These are phyloP conservation scores for Radiomyces spectabilis DNA, from an alignment of 192 early-diverging fungal species.

Conservation along the genomic window DNA sequence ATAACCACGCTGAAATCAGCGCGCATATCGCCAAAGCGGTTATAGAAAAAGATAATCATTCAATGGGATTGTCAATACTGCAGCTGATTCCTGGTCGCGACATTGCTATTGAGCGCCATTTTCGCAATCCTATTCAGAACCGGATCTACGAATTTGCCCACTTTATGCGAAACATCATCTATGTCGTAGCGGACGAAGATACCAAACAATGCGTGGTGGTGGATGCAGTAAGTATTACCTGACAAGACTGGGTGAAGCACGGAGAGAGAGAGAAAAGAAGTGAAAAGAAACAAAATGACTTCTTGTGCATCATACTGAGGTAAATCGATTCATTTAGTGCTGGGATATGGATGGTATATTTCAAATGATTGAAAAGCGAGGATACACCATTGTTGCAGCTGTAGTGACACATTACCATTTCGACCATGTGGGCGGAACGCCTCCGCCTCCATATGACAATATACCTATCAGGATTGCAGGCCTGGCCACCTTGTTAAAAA, in stretches of 20 bases:
- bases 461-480: slow-evolving; percentile 76
- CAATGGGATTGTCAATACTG: slow-evolving; percentile 53
- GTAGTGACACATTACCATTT: slow-evolving; percentile 82
- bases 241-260: no score
- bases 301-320: no score
- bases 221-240: slow-evolving; percentile 55
- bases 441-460: slow-evolving; percentile 78
- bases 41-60: slow-evolving; percentile 45
- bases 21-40: slow-evolving; percentile 43
- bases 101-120: slow-evolving; percentile 40
- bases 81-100: slow-evolving; percentile 70
- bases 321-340: no score
- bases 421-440: slow-evolving; percentile 71
- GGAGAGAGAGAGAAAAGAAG: no score
- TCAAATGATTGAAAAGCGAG: slow-evolving; percentile 45
- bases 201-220: slow-evolving; percentile 71
- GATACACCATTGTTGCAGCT: slow-evolving; percentile 62
- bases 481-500: slow-evolving; percentile 63
- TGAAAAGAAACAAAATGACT: no score
- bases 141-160: slow-evolving; percentile 69
- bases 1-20: slow-evolving; percentile 36
- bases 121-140: slow-evolving; percentile 65
- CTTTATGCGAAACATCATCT: slow-evolving; percentile 82
- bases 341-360: slow-evolving; percentile 89
- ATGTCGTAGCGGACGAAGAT: slow-evolving; percentile 65